These are phyloP conservation scores for Xylaria sp. DNA, from an alignment of 2,329 filamentous ascomycete species.

Conservation along the genomic window DNA sequence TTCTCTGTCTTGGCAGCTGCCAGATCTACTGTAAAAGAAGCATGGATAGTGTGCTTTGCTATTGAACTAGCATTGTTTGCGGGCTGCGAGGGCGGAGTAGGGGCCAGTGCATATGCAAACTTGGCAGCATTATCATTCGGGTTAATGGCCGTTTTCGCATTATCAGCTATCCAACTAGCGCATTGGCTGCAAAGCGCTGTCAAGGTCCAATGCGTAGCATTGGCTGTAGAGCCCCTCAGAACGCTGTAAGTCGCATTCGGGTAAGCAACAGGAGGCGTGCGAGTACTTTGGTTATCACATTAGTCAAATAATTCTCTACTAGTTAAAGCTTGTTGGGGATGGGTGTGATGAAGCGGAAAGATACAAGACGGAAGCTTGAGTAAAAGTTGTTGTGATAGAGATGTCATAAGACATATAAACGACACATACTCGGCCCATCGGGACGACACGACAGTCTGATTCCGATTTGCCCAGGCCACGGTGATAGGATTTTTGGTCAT, in stretches of 20 bases:
- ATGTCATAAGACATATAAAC: background rate
- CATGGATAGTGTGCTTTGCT: constrained; percentile 26
- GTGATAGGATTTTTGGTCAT: constrained; percentile 45
- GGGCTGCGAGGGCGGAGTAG: constrained; percentile 18
- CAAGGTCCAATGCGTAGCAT: constrained; percentile 54
- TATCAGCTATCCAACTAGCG: constrained; percentile 45
- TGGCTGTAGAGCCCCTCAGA: constrained; percentile 47
- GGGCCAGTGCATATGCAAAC: constrained; percentile 26
- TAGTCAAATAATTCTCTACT: background rate
- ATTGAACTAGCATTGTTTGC: constrained; percentile 26
- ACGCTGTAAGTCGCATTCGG: constrained; percentile 47
- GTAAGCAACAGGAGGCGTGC: constrained; percentile 48
- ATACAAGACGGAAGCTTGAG: background rate
- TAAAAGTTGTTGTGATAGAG: background rate
- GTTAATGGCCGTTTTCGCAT: constrained; percentile 17
- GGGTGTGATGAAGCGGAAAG: background rate
- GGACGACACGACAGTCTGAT: constrained; percentile 34
- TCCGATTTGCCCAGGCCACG: constrained; percentile 43
- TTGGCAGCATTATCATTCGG: constrained; percentile 27
- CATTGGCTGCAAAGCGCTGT: constrained; percentile 52
- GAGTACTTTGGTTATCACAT: constrained; percentile 35
- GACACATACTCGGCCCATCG: constrained; percentile 41
- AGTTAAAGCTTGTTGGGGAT: too few relatives aligned
- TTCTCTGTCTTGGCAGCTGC: constrained; percentile 27
- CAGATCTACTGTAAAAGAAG: constrained; percentile 19